Evolutionary conservation across 768 basidiomycete species (phyloP).

Genomic region (Naganishia vishniacii): DNA sequence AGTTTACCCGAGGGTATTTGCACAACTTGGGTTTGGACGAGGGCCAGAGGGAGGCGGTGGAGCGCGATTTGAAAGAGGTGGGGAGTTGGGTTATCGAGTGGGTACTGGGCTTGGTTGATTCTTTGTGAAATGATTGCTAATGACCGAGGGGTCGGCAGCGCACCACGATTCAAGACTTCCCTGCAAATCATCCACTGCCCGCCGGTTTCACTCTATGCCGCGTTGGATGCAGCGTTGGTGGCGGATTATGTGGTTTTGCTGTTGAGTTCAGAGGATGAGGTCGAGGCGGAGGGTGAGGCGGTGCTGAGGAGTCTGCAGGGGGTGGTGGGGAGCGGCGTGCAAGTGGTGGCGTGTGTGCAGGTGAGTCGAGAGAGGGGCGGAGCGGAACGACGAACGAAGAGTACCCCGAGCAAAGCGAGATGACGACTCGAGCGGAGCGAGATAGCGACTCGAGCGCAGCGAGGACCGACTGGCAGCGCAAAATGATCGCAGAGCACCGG

Average conservation of each 20-base stretch:
- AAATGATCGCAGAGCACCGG: too few species aligned
- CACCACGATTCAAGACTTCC: conserved; percentile 82
- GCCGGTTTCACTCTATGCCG: conserved; percentile 65
- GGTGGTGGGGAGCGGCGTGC: conserved; percentile 57
- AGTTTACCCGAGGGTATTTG: conserved; percentile 58
- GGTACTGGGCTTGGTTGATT: conserved; percentile 37
- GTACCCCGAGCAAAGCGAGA: too few species aligned
- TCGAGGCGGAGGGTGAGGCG: conserved; percentile 77
- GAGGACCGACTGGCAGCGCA: too few species aligned
- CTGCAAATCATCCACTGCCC: conserved; percentile 77
- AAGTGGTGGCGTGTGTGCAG: conserved; percentile 69
- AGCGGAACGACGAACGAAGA: too few species aligned
- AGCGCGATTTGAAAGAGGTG: conserved; percentile 43
- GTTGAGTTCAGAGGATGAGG: conserved; percentile 75
- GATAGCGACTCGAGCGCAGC: too few species aligned
- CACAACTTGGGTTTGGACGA: conserved; percentile 58
- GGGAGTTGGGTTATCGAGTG: conserved; percentile 68
- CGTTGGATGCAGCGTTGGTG: conserved; percentile 76
- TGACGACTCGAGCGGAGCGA: too few species aligned
- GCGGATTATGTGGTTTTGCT: conserved; percentile 86
- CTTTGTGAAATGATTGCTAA: not conserved
- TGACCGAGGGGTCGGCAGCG: conserved; percentile 53
- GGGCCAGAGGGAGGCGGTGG: conserved; percentile 46
- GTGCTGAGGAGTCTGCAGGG: conserved; percentile 80
- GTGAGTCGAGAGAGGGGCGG: conserved; percentile 51